Conservation (phyloP, 352 stramenopile species). For the Pythium brassicae region DNA sequence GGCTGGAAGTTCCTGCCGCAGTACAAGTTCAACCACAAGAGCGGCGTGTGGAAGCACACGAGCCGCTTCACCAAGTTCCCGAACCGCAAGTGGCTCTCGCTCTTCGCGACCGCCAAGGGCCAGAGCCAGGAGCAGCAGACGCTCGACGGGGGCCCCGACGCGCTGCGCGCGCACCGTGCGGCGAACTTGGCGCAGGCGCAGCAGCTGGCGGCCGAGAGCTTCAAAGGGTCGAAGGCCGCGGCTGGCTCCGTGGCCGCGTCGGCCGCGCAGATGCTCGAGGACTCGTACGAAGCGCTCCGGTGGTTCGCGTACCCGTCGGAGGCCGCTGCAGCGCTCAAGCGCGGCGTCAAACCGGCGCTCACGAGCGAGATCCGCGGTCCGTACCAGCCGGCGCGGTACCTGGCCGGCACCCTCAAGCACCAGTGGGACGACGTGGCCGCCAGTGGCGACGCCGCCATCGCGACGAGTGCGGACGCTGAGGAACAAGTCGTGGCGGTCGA, state of each 20-base stretch:
- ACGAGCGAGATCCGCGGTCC: slow-evolving; percentile 32
- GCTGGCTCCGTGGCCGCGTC: slow-evolving; percentile 27
- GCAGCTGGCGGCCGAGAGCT: slow-evolving; percentile 21
- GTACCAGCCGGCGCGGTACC: slow-evolving; percentile 47
- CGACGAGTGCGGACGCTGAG: neutral
- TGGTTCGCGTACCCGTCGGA: slow-evolving; percentile 79
- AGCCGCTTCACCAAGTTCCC: slow-evolving; percentile 51
- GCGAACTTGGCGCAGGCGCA: slow-evolving; percentile 40
- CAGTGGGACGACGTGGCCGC: slow-evolving; percentile 28
- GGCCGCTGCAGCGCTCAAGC: slow-evolving; percentile 86
- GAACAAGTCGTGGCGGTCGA: neutral
- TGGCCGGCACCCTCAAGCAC: slow-evolving; percentile 31
- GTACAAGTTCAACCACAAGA: slow-evolving; percentile 94
- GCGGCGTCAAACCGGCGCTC: slow-evolving; percentile 67
- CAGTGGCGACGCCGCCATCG: neutral
- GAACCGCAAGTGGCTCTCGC: slow-evolving; percentile 50
- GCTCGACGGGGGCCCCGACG: slow-evolving; percentile 7
- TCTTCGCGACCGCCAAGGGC: slow-evolving; percentile 25
- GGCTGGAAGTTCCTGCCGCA: slow-evolving; percentile 92
- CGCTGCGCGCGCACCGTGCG: slow-evolving; percentile 25
- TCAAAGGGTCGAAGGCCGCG: slow-evolving; percentile 4
- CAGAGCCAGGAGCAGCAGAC: slow-evolving; percentile 17
- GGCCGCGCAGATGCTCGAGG: slow-evolving; percentile 46
- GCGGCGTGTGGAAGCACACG: slow-evolving; percentile 90
- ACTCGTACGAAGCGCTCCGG: slow-evolving; percentile 43